Evolutionary conservation across 2,329 filamentous ascomycete genomes (phyloP).

Genomic region (Botrytis pseudocinerea): DNA sequence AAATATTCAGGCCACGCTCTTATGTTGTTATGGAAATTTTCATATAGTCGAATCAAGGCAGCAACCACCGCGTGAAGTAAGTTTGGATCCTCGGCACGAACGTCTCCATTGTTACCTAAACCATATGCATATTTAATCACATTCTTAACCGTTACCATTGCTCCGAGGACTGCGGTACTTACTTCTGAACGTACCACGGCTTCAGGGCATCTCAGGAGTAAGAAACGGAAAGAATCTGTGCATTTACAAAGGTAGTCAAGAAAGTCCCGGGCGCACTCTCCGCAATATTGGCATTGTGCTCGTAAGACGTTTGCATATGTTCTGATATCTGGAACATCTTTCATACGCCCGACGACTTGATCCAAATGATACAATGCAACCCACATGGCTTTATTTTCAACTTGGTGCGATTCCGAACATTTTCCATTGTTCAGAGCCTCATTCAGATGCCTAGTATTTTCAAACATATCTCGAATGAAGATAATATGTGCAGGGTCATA

Average conservation of each 20-base stretch:
- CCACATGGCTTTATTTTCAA: slow-evolving; percentile 54
- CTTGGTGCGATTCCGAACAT: slow-evolving; percentile 51
- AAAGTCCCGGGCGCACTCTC: slow-evolving; percentile 57
- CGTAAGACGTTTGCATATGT: slow-evolving; percentile 54
- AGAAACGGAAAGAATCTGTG: slow-evolving; percentile 59
- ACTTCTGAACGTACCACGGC: slow-evolving; percentile 54
- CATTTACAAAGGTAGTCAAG: slow-evolving; percentile 61
- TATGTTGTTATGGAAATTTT: slow-evolving; percentile 59
- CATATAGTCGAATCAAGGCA: slow-evolving; percentile 60
- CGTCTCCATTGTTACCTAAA: slow-evolving; percentile 37
- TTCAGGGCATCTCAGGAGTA: slow-evolving; percentile 64
- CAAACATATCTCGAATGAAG: slow-evolving; percentile 66
- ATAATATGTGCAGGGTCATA: slow-evolving; percentile 70
- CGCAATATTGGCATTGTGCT: slow-evolving; percentile 51
- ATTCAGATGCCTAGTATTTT: slow-evolving; percentile 53
- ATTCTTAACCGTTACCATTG: slow-evolving; percentile 54
- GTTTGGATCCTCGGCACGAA: slow-evolving; percentile 39
- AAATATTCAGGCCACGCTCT: slow-evolving; percentile 79
- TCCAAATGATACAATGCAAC: slow-evolving; percentile 68
- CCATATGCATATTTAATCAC: slow-evolving; percentile 52
- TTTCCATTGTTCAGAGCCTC: slow-evolving; percentile 47
- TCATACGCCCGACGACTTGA: slow-evolving; percentile 71
- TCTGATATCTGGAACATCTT: slow-evolving; percentile 65
- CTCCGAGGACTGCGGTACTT: slow-evolving; percentile 52
- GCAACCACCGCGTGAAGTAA: slow-evolving; percentile 40